Percentiles rank a stretch among this genome's conserved stretches.
Evolutionary conservation across 1,284 basidiomycete genomes (phyloP).

Genomic region (Ustanciosporium gigantosporum): DNA sequence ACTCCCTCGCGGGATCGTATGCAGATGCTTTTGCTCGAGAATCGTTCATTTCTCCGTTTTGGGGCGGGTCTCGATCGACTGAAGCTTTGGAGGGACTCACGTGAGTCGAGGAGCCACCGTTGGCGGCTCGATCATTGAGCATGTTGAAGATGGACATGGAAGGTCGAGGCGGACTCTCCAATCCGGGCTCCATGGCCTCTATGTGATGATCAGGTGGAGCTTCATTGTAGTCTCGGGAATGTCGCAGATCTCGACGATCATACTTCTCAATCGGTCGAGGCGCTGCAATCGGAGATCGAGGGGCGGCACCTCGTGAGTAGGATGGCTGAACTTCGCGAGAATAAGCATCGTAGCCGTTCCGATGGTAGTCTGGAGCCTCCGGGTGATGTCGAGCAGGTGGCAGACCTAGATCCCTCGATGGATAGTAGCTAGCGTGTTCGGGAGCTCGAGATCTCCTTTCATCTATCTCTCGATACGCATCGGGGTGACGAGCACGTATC

Average conservation of each 20-base stretch:
- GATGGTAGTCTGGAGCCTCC: slow-evolving; percentile 10
- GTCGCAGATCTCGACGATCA: slow-evolving; percentile 4
- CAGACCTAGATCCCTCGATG: slow-evolving; percentile 7
- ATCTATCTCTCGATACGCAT: not conserved
- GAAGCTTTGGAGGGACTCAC: slow-evolving; percentile 18
- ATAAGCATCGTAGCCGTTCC: slow-evolving; percentile 21
- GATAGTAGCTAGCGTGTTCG: slow-evolving; percentile 16
- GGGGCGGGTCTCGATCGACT: too few relatives aligned
- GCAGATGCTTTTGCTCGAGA: slow-evolving; percentile 13
- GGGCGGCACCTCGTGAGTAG: slow-evolving; percentile 26
- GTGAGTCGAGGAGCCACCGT: slow-evolving; percentile 13
- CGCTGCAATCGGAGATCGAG: slow-evolving; percentile 5
- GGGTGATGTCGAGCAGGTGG: slow-evolving; percentile 2
- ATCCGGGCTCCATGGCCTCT: slow-evolving; percentile 7
- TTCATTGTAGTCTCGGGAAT: slow-evolving; percentile 9
- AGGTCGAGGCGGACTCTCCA: slow-evolving; percentile 28
- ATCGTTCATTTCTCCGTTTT: not conserved
- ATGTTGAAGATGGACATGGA: slow-evolving; percentile 46
- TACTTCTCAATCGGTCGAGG: not conserved
- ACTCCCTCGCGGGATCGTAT: slow-evolving; percentile 25
- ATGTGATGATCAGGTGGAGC: slow-evolving; percentile 2
- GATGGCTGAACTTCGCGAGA: slow-evolving; percentile 39
- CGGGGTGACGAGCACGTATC: not conserved
- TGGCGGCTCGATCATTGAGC: slow-evolving; percentile 40
- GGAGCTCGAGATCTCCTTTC: not conserved